Evolutionary conservation across 495 filamentous ascomycete species (phyloP).

Genomic region (Sporormia fimetaria): DNA sequence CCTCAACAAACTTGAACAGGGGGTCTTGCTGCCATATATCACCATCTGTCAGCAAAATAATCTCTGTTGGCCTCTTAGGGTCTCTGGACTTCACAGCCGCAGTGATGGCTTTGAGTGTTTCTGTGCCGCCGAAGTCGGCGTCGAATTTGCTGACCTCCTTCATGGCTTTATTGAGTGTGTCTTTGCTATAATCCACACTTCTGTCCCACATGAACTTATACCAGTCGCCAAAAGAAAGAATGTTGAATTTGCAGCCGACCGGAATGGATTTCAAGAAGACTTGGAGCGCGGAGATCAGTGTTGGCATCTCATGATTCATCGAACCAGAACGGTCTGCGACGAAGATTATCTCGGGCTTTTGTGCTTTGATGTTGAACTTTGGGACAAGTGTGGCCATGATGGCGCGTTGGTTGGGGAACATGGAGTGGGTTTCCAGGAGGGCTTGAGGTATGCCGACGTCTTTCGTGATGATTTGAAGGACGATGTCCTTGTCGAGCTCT

Average conservation of each 20-base stretch:
- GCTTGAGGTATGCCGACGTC: constrained; percentile 46
- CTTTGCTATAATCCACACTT: constrained; percentile 43
- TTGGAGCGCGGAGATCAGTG: constrained; percentile 45
- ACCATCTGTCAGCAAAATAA: constrained; percentile 60
- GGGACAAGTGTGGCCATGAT: constrained; percentile 58
- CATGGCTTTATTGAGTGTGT: constrained; percentile 41
- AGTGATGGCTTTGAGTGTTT: constrained; percentile 47
- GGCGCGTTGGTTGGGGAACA: constrained; percentile 48
- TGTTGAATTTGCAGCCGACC: constrained; percentile 57
- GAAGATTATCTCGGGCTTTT: constrained; percentile 55
- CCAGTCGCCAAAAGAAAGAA: constrained; percentile 54
- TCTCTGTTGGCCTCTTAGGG: constrained; percentile 43
- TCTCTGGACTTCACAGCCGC: constrained; percentile 40
- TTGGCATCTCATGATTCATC: constrained; percentile 47
- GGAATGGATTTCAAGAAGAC: constrained; percentile 63
- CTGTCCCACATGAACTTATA: constrained; percentile 47
- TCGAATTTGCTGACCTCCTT: constrained; percentile 37
- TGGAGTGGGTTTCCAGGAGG: constrained; percentile 51
- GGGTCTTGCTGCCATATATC: constrained; percentile 46
- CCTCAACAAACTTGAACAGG: constrained; percentile 45
- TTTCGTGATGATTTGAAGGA: constrained; percentile 45
- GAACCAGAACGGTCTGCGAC: constrained; percentile 57
- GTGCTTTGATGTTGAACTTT: constrained; percentile 44
- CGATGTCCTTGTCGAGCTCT: constrained; percentile 41
- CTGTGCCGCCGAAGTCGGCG: constrained; percentile 51